These are phyloP conservation scores for Gastrolobium bilobum DNA, from an alignment of 306 rosid species.

Conservation along the genomic window DNA sequence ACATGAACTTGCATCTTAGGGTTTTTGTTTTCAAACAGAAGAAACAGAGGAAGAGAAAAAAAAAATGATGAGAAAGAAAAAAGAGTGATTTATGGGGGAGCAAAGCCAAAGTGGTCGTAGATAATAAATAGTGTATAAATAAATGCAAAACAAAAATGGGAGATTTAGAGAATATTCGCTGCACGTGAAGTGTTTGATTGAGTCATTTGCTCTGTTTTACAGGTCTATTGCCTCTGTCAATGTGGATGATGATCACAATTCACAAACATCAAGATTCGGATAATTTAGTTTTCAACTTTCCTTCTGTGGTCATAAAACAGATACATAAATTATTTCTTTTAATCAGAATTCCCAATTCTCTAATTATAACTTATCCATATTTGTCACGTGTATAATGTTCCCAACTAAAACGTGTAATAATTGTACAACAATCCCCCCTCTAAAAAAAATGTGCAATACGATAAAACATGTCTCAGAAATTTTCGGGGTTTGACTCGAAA, in stretches of 20 bases:
- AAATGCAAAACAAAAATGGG: background rate
- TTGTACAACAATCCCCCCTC: too few relatives aligned
- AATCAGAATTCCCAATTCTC: too few relatives aligned
- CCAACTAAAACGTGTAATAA: background rate
- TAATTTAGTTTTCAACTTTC: constrained; percentile 3
- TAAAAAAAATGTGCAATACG: too few relatives aligned
- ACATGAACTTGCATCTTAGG: constrained; percentile 63
- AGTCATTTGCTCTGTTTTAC: constrained; percentile 6
- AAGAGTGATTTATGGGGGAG: constrained; percentile 5
- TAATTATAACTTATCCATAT: constrained; percentile 7
- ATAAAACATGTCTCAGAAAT: background rate
- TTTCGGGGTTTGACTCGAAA: background rate
- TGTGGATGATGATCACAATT: background rate
- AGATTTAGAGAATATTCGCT: constrained; percentile 25
- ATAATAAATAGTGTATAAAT: background rate
- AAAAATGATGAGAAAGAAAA: background rate
- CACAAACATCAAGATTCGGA: background rate
- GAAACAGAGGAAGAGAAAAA: background rate
- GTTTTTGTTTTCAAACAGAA: background rate
- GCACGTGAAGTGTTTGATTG: constrained; percentile 43
- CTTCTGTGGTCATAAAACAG: background rate
- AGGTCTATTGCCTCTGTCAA: background rate
- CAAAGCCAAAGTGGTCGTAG: background rate
- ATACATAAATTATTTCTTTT: too few relatives aligned
- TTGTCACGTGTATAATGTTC: background rate